Percentiles rank a stretch among this genome's conserved stretches.
These are phyloP conservation scores for Spinacia oleracea DNA, from an alignment of 179 eudicot genomes.

Conservation along the genomic window DNA sequence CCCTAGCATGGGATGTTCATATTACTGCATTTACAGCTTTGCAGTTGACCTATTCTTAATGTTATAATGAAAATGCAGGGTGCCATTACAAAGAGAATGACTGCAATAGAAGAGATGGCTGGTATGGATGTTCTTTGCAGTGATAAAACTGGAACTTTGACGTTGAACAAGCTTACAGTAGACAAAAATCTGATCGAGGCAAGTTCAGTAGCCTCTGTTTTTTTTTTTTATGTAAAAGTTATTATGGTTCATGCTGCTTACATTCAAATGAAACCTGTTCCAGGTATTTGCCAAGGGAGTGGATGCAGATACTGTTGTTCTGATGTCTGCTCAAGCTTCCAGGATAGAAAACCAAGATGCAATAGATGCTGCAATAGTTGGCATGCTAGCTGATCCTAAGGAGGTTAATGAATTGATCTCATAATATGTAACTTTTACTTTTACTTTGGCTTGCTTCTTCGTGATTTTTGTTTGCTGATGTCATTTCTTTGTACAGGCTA, in stretches of 20 bases:
- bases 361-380: slow-evolving; percentile 85
- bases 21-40: slow-evolving; percentile 7
- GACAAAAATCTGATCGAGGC: slow-evolving; percentile 89
- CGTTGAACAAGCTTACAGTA: slow-evolving; percentile 83
- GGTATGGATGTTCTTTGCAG: slow-evolving; percentile 97
- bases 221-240: background rate
- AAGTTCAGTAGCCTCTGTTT: slow-evolving; percentile 7
- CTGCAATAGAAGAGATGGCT: slow-evolving; percentile 96
- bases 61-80: slow-evolving; percentile 47
- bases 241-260: background rate
- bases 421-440: background rate
- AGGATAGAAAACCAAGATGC: slow-evolving; percentile 88
- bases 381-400: slow-evolving; percentile 83
- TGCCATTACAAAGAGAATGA: slow-evolving; percentile 93
- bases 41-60: background rate
- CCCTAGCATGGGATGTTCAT: slow-evolving; percentile 4
- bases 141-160: slow-evolving; percentile 89
- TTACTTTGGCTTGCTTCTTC: slow-evolving; percentile 17
- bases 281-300: slow-evolving; percentile 87
- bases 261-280: background rate
- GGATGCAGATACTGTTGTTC: slow-evolving; percentile 80
- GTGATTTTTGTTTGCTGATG: slow-evolving; percentile 2
- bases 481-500: slow-evolving; percentile 50
- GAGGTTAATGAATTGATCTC: slow-evolving; percentile 49
- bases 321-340: slow-evolving; percentile 94